phyloP scores from a whole-genome alignment of 345 rosid genomes.

The Eucalyptus sp. region DNA sequence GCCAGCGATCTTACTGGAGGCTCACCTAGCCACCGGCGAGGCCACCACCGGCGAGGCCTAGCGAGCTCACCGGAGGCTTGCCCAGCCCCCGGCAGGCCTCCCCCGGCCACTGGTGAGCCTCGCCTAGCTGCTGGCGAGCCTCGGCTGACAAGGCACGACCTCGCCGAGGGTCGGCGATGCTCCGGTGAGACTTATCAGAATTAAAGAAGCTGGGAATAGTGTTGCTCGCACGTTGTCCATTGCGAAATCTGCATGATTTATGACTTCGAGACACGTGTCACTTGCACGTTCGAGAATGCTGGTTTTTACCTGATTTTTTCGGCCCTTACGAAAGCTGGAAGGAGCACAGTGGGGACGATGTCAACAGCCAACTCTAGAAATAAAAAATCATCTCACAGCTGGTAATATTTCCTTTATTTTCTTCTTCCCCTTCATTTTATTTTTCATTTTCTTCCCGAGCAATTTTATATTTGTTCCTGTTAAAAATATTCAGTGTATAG shows the following conservation, averaged over 20 bases:
- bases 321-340: neutral
- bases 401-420: neutral
- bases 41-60: no score
- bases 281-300: neutral
- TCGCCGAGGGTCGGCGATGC: no score
- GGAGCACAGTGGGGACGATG: neutral
- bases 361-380: neutral
- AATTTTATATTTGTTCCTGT: neutral
- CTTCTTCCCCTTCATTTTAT: neutral
- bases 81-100: no score
- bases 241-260: neutral
- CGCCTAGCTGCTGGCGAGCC: no score
- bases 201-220: neutral
- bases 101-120: no score
- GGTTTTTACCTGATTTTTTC: neutral
- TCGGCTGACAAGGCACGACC: no score
- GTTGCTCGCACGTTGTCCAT: neutral
- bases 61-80: no score
- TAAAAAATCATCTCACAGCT: neutral
- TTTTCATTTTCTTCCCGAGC: neutral
- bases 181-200: no score
- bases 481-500: neutral
- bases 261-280: neutral
- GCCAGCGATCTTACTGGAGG: no score
- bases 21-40: no score